Evolutionary conservation across 495 filamentous ascomycete species (phyloP).

Genomic region (Annulohypoxylon stygium): DNA sequence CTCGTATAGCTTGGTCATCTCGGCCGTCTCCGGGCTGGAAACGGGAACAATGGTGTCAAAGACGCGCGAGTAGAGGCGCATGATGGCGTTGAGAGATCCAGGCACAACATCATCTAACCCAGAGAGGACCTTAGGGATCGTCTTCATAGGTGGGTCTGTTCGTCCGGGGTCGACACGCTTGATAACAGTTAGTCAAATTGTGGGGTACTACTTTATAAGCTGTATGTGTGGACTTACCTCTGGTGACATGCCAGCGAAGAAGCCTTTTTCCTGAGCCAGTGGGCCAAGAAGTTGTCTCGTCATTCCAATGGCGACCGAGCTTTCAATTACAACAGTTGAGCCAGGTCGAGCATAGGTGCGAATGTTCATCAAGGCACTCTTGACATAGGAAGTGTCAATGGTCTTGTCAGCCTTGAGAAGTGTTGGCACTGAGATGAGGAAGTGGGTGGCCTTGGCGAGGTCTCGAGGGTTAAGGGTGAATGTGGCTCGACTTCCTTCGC

Average conservation of each 20-base stretch:
- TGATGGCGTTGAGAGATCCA: slow-evolving; percentile 51
- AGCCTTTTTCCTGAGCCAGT: slow-evolving; percentile 36
- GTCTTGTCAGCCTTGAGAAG: slow-evolving; percentile 50
- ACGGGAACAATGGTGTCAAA: slow-evolving; percentile 54
- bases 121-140: slow-evolving; percentile 56
- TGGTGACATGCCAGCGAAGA: slow-evolving; percentile 56
- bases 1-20: slow-evolving; percentile 61
- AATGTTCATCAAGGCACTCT: slow-evolving; percentile 51
- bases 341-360: slow-evolving; percentile 44
- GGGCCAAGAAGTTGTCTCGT: slow-evolving; percentile 53
- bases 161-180: slow-evolving; percentile 57
- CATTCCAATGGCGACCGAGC: slow-evolving; percentile 57
- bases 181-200: slow-evolving; percentile 16
- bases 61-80: slow-evolving; percentile 49
- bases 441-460: slow-evolving; percentile 50
- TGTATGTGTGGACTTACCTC: slow-evolving; percentile 43
- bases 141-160: slow-evolving; percentile 40
- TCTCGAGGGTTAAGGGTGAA: slow-evolving; percentile 47
- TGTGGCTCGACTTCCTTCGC: slow-evolving; percentile 29
- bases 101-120: slow-evolving; percentile 52
- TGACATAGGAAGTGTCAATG: slow-evolving; percentile 53
- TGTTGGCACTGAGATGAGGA: slow-evolving; percentile 57
- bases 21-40: slow-evolving; percentile 56
- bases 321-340: slow-evolving; percentile 55
- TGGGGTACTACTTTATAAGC: neutral